Evolutionary conservation across 2,329 filamentous ascomycete genomes (phyloP), one percentile per base, ranked within the genome.

Genomic region (Aspergillus pseudonomiae): DNA sequence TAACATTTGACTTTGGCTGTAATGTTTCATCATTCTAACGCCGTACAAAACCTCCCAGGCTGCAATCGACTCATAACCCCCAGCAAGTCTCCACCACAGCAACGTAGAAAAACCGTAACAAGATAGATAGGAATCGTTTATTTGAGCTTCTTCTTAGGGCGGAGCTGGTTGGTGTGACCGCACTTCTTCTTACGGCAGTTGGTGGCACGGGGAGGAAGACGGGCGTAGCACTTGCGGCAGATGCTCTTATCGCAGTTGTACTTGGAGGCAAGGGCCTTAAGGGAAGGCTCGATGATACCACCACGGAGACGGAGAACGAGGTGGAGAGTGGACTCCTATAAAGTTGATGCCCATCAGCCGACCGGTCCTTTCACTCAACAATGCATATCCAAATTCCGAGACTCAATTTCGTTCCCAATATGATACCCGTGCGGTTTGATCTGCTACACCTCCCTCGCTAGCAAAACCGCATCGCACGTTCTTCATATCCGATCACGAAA

Each of bases 241-340:
- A 98, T 97, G 91, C 94, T 94, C 91, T 97, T 97, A 75, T 98
- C 95, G 91, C 94, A 98, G 91, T 99, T 98, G 90, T 96, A 98
- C 89, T 97, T 97, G 87, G 91, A 94, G 80, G 94, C 94, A 71
- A 98, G 90, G 75, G 93, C 94, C 91, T 98, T 98, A 78, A 98
- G 90, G 78, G 94, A 97, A 77, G 95, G 95, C 89, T 98, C 94
- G 79, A 97, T 97, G 87, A 98, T 94, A 88, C 94, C 94, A 88
- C 94, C 94, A 88, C 94, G 94, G 77, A 98, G 94, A 87, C 94
- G 94, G 84, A 98, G 94, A 81, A 98, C 94, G 80, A 98, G 85
- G 86, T 98, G 94, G 77, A 98, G 94, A 73, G 94, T 98, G 63
- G 94, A 97, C 88, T 98, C 94, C 93, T 95, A 74, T 76, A 71